Evolutionary conservation across 495 filamentous ascomycete species (phyloP).

Genomic region (Aspergillus cavernicola): DNA sequence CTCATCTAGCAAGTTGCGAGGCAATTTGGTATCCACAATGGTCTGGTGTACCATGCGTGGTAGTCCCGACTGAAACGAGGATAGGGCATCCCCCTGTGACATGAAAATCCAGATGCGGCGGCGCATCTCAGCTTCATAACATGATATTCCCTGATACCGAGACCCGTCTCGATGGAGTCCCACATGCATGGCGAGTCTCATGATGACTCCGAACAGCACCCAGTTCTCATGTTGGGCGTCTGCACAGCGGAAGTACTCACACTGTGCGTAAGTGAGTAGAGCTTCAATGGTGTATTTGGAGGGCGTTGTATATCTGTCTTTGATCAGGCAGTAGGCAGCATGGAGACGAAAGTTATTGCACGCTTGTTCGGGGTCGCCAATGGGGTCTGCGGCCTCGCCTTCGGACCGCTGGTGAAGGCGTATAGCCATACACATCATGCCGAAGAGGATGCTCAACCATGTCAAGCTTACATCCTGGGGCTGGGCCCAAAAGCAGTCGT

Average conservation of each 20-base stretch:
- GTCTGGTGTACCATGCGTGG: conserved; percentile 2
- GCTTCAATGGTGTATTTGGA: conserved; percentile 8
- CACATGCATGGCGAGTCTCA: conserved; percentile 1
- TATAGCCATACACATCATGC: conserved; percentile 7
- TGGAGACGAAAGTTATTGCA: background rate
- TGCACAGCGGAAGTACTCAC: conserved; percentile 7
- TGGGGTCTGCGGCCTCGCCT: background rate
- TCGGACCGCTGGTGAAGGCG: background rate
- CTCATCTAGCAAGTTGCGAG: conserved; percentile 1
- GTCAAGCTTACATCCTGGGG: background rate
- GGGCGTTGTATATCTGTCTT: background rate
- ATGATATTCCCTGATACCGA: background rate
- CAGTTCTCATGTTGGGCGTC: conserved; percentile 6
- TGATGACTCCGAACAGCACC: conserved; percentile 1
- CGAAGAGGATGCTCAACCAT: conserved; percentile 6
- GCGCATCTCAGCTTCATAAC: conserved; percentile 8
- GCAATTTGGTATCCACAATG: background rate
- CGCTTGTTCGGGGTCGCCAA: background rate
- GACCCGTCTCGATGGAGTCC: conserved; percentile 5
- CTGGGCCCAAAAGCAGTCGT: background rate
- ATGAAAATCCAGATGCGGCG: conserved; percentile 7
- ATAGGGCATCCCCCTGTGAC: background rate
- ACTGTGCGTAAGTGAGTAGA: conserved; percentile 1
- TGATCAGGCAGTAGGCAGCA: conserved; percentile 5
- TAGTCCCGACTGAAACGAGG: conserved; percentile 1